phyloP scores from a whole-genome alignment of 2,329 filamentous ascomycete species.

The Dothidotthia symphoricarpi region DNA sequence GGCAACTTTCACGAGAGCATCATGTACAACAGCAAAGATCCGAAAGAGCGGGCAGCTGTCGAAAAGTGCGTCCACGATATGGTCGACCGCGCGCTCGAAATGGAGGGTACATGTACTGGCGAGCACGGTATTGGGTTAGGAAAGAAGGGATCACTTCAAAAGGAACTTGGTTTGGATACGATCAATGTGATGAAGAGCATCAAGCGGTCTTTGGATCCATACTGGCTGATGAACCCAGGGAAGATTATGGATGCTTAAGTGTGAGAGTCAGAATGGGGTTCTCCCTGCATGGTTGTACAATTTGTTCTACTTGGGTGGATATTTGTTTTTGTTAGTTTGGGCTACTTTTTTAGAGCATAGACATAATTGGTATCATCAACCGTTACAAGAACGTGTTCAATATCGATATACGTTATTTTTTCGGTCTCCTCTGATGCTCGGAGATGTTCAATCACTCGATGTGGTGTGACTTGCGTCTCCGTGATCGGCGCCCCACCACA shows the following conservation, averaged over 20 bases:
- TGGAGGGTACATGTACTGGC: conserved; percentile 91
- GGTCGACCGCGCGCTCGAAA: conserved; percentile 84
- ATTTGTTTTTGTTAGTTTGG: too few relatives aligned
- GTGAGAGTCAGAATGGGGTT: conserved; percentile 4
- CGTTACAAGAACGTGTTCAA: too few relatives aligned
- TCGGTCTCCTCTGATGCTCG: conserved; percentile 1
- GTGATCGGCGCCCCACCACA: conserved; percentile 29
- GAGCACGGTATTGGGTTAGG: conserved; percentile 85
- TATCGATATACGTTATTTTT: background rate
- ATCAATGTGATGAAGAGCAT: conserved; percentile 81
- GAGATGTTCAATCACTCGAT: too few relatives aligned
- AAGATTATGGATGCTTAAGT: conserved; percentile 72
- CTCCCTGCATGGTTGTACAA: background rate
- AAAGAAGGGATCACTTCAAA: conserved; percentile 76
- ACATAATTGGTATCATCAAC: too few relatives aligned
- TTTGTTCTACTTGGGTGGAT: too few relatives aligned
- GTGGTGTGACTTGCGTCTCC: conserved; percentile 11
- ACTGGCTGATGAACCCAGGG: conserved; percentile 88
- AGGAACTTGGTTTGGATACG: conserved; percentile 78
- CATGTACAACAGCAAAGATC: conserved; percentile 73
- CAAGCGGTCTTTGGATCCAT: conserved; percentile 78
- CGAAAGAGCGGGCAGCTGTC: conserved; percentile 70
- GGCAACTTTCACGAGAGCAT: conserved; percentile 95
- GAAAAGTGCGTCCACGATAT: conserved; percentile 83
- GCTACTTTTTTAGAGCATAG: too few relatives aligned